Percentiles rank a stretch among this genome's conserved stretches.
These are phyloP conservation scores for Castanea crenata DNA, from an alignment of 306 rosid species.

Conservation along the genomic window DNA sequence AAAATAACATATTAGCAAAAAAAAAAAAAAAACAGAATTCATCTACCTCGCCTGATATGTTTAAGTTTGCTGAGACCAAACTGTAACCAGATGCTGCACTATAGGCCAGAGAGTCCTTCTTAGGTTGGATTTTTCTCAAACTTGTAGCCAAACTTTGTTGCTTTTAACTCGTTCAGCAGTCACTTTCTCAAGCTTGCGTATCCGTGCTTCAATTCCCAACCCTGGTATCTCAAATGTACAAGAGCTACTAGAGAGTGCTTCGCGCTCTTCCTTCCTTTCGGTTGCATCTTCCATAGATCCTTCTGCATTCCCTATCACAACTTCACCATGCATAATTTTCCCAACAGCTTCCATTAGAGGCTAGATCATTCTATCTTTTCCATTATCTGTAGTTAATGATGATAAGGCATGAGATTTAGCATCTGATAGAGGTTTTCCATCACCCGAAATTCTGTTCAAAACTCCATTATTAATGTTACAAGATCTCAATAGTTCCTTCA, in stretches of 20 bases:
- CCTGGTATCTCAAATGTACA: neutral
- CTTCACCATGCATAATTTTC: neutral
- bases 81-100: too few relatives aligned
- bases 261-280: neutral
- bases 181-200: neutral
- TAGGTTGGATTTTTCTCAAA: slow-evolving; percentile 14
- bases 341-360: neutral
- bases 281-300: slow-evolving; percentile 8
- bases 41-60: too few relatives aligned
- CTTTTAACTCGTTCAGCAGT: neutral
- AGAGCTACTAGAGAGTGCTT: neutral
- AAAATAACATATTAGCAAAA: too few relatives aligned
- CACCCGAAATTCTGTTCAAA: neutral
- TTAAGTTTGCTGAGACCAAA: too few relatives aligned
- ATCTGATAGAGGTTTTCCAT: slow-evolving; percentile 4
- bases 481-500: neutral
- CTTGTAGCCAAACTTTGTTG: neutral
- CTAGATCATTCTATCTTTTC: neutral
- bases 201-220: slow-evolving; percentile 4
- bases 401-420: neutral
- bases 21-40: too few relatives aligned
- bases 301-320: neutral
- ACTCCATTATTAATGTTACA: neutral
- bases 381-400: neutral
- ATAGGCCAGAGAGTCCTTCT: neutral